Base-by-base conservation (phyloP, 257 asterid species). In the Scutellaria barbata region DNA sequence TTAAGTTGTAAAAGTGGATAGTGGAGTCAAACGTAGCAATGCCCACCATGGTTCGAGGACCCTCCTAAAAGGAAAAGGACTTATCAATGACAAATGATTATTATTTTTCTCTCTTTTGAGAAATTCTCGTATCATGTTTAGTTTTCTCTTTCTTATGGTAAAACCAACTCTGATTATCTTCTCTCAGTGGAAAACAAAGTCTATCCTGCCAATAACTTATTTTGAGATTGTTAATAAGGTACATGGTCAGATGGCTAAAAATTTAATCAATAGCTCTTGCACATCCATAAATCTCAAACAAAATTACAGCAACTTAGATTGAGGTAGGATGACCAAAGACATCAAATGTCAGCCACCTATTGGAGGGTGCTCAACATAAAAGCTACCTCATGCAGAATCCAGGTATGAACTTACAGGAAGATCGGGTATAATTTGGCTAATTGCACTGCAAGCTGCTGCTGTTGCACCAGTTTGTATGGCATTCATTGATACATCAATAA, bases 381-480 rank as follows among this genome's bases (percentile, higher is more conserved):
- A 8, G 20, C 35, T 22, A 67, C 17, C 17, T 42, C 68, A 71
- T 22, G 25, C 25, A 66, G 50, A 63, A 75, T 43, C 56, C 74
- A 76, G 11, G 54, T 37, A 66, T 37, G 42, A 67, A 89, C 97
- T 84, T 85, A 94, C 99, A 66, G 99, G 99, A 83, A 94, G 96
- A 86, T 94, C 93, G 9, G 86, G 70, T 78, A 94, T 83, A 76
- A 91, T 90, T 94, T 94, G 99, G 87, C 78, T 86, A 76, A 94
- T 89, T 57, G 99, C 97, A 81, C 93, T 86, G 83, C 99, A 94
- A 66, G 99, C 96, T 53, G 99, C 98, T 13, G 97, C 99, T 62
- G 99, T 88, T 64, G 99, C 97, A 79, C 97, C 99, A 39, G 97
- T 89, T 89, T 89, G 95, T 73, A 94, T 63, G 60, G 99, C 92